Evolutionary conservation across 2,329 filamentous ascomycete genomes (phyloP).

Genomic region (Aspergillus sp.): DNA sequence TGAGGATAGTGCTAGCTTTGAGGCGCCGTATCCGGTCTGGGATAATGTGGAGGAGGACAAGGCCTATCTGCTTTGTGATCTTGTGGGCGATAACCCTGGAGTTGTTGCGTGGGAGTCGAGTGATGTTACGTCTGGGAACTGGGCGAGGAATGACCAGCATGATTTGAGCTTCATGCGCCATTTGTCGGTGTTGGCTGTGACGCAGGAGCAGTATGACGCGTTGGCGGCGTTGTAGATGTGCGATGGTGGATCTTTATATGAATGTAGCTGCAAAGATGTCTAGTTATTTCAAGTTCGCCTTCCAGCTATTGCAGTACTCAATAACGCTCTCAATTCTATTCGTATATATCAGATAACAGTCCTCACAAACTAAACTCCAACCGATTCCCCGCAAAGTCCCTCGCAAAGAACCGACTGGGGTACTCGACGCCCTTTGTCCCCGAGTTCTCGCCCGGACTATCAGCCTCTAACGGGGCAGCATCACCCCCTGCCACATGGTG

Average conservation of each 20-base stretch:
- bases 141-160: not conserved
- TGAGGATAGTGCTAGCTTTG: conserved; percentile 9
- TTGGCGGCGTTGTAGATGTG: conserved; percentile 34
- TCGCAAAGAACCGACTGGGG: conserved; percentile 61
- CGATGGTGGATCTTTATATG: not conserved
- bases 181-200: conserved; percentile 12
- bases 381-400: conserved; percentile 57
- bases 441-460: conserved; percentile 54
- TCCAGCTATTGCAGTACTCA: too few relatives aligned
- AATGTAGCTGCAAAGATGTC: too few relatives aligned
- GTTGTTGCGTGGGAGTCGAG: conserved; percentile 10
- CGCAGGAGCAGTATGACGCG: conserved; percentile 15
- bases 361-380: conserved; percentile 53
- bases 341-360: too few relatives aligned
- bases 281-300: too few relatives aligned
- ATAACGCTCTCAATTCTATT: too few relatives aligned
- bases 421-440: conserved; percentile 58
- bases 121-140: conserved; percentile 6
- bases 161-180: conserved; percentile 15
- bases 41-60: conserved; percentile 11
- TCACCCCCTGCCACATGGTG: conserved; percentile 51
- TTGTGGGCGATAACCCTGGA: conserved; percentile 10
- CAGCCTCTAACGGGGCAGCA: conserved; percentile 54
- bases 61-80: conserved; percentile 13
- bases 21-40: conserved; percentile 17